These are phyloP conservation scores for Scutellaria galericulata DNA, from an alignment of 257 asterid species.

Conservation along the genomic window DNA sequence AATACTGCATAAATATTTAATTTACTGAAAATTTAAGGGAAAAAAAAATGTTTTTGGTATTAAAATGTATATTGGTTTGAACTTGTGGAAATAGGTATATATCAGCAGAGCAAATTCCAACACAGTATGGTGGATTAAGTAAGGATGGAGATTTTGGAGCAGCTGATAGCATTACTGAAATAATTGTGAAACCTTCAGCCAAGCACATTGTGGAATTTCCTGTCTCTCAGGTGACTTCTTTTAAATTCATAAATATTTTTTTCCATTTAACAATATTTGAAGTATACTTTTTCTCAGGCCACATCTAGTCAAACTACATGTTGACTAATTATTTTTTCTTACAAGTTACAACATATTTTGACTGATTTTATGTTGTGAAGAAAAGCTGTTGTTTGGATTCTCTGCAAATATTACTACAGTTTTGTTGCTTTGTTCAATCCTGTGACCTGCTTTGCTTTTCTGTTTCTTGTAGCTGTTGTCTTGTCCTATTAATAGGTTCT, in stretches of 20 bases:
- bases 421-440: constrained; percentile 19
- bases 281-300: too few species aligned
- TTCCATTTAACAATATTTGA: too few species aligned
- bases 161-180: constrained; percentile 36
- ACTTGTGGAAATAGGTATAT: constrained; percentile 32
- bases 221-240: constrained; percentile 36
- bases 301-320: too few species aligned
- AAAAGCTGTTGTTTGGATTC: constrained; percentile 23
- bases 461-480: not conserved
- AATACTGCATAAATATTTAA: too few species aligned
- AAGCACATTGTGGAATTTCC: constrained; percentile 43
- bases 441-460: constrained; percentile 18
- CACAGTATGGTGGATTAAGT: constrained; percentile 42
- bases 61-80: not conserved
- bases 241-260: not conserved
- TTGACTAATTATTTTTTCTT: not conserved
- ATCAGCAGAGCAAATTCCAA: constrained; percentile 41
- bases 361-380: not conserved
- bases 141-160: constrained; percentile 37
- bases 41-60: too few species aligned
- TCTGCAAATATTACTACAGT: constrained; percentile 7
- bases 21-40: too few species aligned
- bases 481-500: not conserved
- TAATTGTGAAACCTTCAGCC: constrained; percentile 37
- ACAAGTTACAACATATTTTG: too few species aligned